Percentiles rank a stretch among this genome's conserved stretches.
Conservation (phyloP, 2,329 filamentous ascomycete species). For the Phaeosphaeriaceae sp. region DNA sequence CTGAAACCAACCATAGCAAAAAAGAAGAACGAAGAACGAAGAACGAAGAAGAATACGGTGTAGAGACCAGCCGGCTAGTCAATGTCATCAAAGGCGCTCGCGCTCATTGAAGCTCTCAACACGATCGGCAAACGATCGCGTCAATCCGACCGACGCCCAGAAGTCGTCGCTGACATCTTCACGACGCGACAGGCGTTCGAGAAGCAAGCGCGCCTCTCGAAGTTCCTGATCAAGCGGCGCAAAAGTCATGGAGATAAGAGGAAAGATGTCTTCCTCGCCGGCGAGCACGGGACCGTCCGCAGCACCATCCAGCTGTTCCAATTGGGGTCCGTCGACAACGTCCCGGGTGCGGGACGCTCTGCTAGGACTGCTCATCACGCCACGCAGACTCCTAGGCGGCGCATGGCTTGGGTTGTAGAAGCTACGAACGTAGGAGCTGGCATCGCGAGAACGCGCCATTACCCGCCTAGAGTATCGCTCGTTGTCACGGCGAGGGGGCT, state of each 20-base stretch:
- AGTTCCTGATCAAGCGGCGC: constrained; percentile 51
- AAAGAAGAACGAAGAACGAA: background rate
- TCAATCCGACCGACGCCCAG: constrained; percentile 64
- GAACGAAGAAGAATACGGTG: background rate
- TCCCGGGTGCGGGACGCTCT: background rate
- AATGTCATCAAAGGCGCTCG: constrained; percentile 30
- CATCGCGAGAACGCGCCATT: constrained; percentile 34
- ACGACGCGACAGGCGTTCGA: constrained; percentile 71
- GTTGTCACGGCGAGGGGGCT: constrained; percentile 36
- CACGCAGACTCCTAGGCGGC: constrained; percentile 1
- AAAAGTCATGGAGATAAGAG: constrained; percentile 11
- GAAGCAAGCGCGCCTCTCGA: constrained; percentile 72
- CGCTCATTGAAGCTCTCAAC: constrained; percentile 43
- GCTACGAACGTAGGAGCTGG: constrained; percentile 35
- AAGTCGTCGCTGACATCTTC: constrained; percentile 82
- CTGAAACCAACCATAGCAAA: background rate
- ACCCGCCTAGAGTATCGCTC: constrained; percentile 37
- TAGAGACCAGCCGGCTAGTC: constrained; percentile 12
- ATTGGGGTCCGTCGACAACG: background rate
- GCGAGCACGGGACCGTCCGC: constrained; percentile 24
- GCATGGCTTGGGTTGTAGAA: constrained; percentile 27
- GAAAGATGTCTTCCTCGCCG: constrained; percentile 28
- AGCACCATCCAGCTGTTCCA: constrained; percentile 25
- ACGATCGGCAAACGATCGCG: constrained; percentile 42
- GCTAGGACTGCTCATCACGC: constrained; percentile 3